Base-by-base conservation (phyloP, 768 basidiomycete species). In the Kwoniella mangroviensis region DNA sequence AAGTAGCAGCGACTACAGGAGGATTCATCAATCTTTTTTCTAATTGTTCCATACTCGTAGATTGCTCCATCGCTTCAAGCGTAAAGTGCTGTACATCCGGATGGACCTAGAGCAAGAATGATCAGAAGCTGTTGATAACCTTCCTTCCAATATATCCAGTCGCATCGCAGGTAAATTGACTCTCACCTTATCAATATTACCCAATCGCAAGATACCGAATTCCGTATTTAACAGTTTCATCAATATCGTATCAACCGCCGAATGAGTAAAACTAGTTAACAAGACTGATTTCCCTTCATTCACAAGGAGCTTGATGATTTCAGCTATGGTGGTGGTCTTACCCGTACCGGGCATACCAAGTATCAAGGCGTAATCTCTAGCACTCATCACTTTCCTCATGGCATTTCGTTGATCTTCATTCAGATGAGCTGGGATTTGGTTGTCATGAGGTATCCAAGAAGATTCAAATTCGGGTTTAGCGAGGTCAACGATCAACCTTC, bases 281-380 rank as follows among this genome's bases (percentile, higher is more conserved):
- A 99, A 84, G 5, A 98, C 92, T 0, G 88, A 92, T 85, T 97
- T 95, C 7, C 93, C 92, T 84, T 89, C 85, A 49, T 83, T 86
- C 1, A 94, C 93, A 15, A 98, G 84, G 58, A 87, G 87, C 75
- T 88, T 87, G 79, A 98, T 94, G 58, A 97, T 87, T 41, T 92
- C 90, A 0, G 92, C 93, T 70, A 97, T 91, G 4, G 97, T 91
- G 1, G 94, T 96, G 53, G 96, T 97, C 84, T 99, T 99, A 9
- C 97, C 96, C 4, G 96, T 98, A 0, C 97, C 97, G 9, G 97
- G 97, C 97, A 98, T 98, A 17, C 97, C 97, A 7, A 98, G 86
- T 28, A 99, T 88, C 67, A 98, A 84, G 0, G 95, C 91, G 79
- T 98, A 99, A 81, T 99, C 94, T 67, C 88, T 85, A 1, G 97